These are phyloP conservation scores for Hortaea sp. DNA, from an alignment of 2,329 filamentous ascomycete genomes.

Conservation along the genomic window DNA sequence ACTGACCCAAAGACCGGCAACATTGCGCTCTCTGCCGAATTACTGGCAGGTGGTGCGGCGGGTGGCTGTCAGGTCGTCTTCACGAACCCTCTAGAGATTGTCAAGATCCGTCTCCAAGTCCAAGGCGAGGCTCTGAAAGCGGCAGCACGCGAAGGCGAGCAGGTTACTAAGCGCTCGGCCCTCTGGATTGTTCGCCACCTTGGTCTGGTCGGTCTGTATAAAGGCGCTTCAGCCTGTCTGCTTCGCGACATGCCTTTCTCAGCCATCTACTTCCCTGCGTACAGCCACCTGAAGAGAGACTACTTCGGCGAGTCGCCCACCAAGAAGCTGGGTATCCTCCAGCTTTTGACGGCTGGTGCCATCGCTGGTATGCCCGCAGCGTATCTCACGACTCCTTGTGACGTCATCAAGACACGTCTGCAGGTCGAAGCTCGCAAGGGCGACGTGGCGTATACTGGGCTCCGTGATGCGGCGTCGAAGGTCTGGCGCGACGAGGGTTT, in stretches of 20 bases:
- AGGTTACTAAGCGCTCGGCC: constrained; percentile 76
- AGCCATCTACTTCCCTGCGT: constrained; percentile 96
- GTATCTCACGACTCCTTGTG: constrained; percentile 93
- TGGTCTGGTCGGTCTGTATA: constrained; percentile 89
- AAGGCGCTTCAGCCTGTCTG: constrained; percentile 88
- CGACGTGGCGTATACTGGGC: constrained; percentile 74
- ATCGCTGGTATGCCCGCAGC: constrained; percentile 53
- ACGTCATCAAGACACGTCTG: constrained; percentile 97
- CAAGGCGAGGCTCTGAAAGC: constrained; percentile 88
- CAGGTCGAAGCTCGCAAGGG: constrained; percentile 97
- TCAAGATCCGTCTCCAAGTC: constrained; percentile 96
- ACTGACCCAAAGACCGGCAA: constrained; percentile 62
- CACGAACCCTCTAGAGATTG: constrained; percentile 95
- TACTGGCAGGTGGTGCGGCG: constrained; percentile 79
- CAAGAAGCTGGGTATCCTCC: constrained; percentile 80
- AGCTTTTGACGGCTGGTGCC: constrained; percentile 87
- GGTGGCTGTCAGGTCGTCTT: constrained; percentile 96
- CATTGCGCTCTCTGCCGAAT: constrained; percentile 62
- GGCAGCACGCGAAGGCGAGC: constrained; percentile 61
- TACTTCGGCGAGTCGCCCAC: constrained; percentile 80
- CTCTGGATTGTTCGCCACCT: constrained; percentile 97
- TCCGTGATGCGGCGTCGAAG: constrained; percentile 75
- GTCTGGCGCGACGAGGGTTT: constrained; percentile 88
- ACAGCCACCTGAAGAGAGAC: constrained; percentile 88
- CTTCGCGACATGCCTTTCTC: constrained; percentile 96